Base-by-base conservation (phyloP, 495 filamentous ascomycete species). In the Aspergillus sparsus region DNA sequence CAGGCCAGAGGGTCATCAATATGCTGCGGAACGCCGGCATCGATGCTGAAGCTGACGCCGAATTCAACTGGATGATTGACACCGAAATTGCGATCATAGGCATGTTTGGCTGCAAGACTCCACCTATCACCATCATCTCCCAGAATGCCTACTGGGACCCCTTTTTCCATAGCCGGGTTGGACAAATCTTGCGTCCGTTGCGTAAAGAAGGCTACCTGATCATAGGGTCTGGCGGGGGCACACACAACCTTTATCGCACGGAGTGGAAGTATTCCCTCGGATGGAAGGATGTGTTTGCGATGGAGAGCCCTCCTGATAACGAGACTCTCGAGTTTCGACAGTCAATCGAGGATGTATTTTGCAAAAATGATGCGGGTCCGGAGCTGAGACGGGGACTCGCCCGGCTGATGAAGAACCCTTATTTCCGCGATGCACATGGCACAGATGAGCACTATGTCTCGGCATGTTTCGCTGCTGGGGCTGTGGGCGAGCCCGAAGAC, bases 381-480 rank as follows among this genome's bases (percentile, higher is more conserved):
- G 57, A 62, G 57, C 58, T 85, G 37, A 57, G 81, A 11, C 60
- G 79, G 34, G 77, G 72, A 7, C 71, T 82, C 53, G 76, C 77
- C 0, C 71, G 77, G 41, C 62, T 87, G 70, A 87, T 85, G 83
- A 84, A 86, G 65, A 76, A 82, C 61, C 83, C 83, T 13, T 62
- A 70, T 13, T 87, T 74, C 65, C 60, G 83, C 9, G 84, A 87
- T 62, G 84, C 84, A 2, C 84, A 87, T 69, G 82, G 70, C 6
- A 85, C 83, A 0, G 83, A 87, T 65, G 84, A 86, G 62, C 83
- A 87, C 66, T 84, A 83, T 59, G 83, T 85, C 77, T 65, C 77
- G 6, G 75, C 76, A 0, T 55, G 77, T 50, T 86, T 85, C 66
- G 80, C 83, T 2, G 82, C 81, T 0, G 84, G 84, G 15, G 72